Percentiles rank a stretch among this genome's conserved stretches.
Conservation (phyloP, 176 grass and related monocot genomes). For the Carex parvula region DNA sequence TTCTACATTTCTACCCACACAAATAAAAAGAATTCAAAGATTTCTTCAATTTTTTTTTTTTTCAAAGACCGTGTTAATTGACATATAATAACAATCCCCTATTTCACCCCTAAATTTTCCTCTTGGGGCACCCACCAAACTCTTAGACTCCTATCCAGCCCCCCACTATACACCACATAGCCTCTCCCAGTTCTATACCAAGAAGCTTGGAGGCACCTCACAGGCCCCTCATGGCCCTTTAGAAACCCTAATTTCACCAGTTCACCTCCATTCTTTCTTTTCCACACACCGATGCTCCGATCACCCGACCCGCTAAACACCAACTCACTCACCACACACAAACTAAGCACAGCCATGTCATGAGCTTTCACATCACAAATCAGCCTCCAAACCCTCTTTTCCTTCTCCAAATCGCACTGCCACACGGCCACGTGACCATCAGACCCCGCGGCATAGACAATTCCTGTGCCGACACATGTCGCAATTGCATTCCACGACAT, state of each 20-base stretch:
- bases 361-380: constrained; percentile 68
- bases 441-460: constrained; percentile 59
- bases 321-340: constrained; percentile 54
- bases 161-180: constrained; percentile 76
- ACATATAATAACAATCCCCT: neutral
- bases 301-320: constrained; percentile 79
- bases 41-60: no score
- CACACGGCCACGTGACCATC: constrained; percentile 58
- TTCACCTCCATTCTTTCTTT: constrained; percentile 31
- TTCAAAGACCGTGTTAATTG: neutral
- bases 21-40: neutral
- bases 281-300: constrained; percentile 75
- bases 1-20: neutral
- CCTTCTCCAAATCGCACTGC: constrained; percentile 30
- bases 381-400: constrained; percentile 39
- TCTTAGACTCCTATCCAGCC: constrained; percentile 82
- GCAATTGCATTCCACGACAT: constrained; percentile 71
- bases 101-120: neutral
- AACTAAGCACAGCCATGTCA: constrained; percentile 62
- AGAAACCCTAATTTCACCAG: constrained; percentile 41
- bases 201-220: constrained; percentile 76
- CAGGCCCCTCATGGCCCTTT: constrained; percentile 67
- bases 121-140: constrained; percentile 84
- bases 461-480: constrained; percentile 18
- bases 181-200: constrained; percentile 48